These are phyloP conservation scores for Lathyrus oleraceus DNA, from an alignment of 306 rosid genomes.

Conservation along the genomic window DNA sequence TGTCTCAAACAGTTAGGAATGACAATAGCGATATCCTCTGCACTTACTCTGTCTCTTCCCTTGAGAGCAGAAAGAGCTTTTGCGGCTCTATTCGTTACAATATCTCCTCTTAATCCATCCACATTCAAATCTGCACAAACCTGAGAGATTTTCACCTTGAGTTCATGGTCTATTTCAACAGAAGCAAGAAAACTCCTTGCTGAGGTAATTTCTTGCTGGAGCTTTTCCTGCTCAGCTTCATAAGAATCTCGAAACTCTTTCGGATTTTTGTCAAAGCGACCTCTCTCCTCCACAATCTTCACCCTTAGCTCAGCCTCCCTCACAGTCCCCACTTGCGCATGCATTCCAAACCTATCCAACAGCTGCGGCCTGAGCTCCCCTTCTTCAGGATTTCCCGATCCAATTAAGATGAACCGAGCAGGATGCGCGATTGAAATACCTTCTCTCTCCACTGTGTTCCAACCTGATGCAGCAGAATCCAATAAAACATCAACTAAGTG, in stretches of 20 bases:
- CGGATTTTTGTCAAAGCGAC: slow-evolving; percentile 71
- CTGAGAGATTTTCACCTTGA: slow-evolving; percentile 83
- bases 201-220: slow-evolving; percentile 63
- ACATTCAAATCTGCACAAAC: slow-evolving; percentile 91
- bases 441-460: slow-evolving; percentile 98
- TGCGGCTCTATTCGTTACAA: slow-evolving; percentile 87
- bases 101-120: slow-evolving; percentile 95
- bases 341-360: slow-evolving; percentile 97
- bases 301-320: slow-evolving; percentile 96
- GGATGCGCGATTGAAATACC: slow-evolving; percentile 94
- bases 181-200: slow-evolving; percentile 67
- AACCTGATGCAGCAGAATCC: slow-evolving; percentile 98
- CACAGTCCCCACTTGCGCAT: slow-evolving; percentile 96
- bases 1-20: slow-evolving; percentile 95
- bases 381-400: slow-evolving; percentile 97
- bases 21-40: slow-evolving; percentile 88
- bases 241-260: slow-evolving; percentile 70
- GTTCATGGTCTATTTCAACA: slow-evolving; percentile 70
- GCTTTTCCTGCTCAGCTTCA: slow-evolving; percentile 70
- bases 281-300: slow-evolving; percentile 94
- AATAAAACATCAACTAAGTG: slow-evolving; percentile 89
- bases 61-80: slow-evolving; percentile 86
- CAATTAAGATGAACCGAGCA: slow-evolving; percentile 87
- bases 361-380: slow-evolving; percentile 99
- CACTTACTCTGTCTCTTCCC: slow-evolving; percentile 67